Base-by-base conservation (phyloP, 768 basidiomycete genomes). In the Guyanaporus albipodus region DNA sequence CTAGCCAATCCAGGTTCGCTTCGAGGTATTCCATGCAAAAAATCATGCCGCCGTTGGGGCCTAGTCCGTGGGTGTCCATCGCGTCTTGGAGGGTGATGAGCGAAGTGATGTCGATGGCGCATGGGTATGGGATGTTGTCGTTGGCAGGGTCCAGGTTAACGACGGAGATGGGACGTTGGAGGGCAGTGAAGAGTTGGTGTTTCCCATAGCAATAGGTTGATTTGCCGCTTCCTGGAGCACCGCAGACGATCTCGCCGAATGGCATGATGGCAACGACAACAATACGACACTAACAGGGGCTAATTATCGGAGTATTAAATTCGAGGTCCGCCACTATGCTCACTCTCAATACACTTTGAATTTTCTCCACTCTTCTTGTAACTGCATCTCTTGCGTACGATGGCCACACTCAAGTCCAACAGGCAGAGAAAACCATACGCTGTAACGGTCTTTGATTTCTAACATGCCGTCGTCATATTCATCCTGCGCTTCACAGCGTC, bases 11-110 rank as follows among this genome's bases (percentile, higher is more conserved):
- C 53, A 83, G 82, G 66, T 98, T 98, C n/a, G 75, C 82, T 58
- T 98, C 94, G 9, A 99, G 78, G 59, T 97, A 96, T 61, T 97
- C 94, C 79, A 96, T 87, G 62, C 92, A 95, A 59, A 92, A 98
- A 22, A 98, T 68, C 85, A 97, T 90, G 6, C 81, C 95, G 12
- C 96, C 96, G 56, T 99, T 99, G 0, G 96, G 96, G 0, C 96
- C 96, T 1, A 99, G 75, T 0, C 80, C 79, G 56, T 86, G 80
- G 42, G 83, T 80, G 11, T 81, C 67, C 94, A 97, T 96, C 15
- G 81, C 91, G 56, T 91, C 87, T 38, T 85, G 72, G 29, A 98
- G 79, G 0, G 86, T 91, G 63, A 99, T 88, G 44, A 98, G 78
- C 0, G 80, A 80, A 1, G 87, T 75, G 41, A 98, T 87, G 62